These are phyloP conservation scores for Corrigiola litoralis DNA, from an alignment of 179 eudicot species.

Conservation along the genomic window DNA sequence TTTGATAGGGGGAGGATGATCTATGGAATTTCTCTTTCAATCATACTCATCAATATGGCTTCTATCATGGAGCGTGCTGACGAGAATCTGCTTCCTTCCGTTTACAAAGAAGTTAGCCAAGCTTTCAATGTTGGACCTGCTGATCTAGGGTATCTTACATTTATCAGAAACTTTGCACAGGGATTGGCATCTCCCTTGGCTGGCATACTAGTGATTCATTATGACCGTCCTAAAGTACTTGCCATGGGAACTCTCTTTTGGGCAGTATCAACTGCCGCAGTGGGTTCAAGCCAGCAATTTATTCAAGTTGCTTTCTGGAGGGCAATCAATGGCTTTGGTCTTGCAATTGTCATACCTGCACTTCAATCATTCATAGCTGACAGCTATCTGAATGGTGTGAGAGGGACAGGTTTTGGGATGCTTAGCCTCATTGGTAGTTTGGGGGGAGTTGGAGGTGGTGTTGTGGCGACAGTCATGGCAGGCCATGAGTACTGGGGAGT, in stretches of 20 bases:
- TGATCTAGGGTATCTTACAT: constrained; percentile 89
- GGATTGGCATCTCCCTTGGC: constrained; percentile 89
- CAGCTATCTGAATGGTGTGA: constrained; percentile 62
- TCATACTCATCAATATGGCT: constrained; percentile 83
- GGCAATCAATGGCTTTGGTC: constrained; percentile 85
- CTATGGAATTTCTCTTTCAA: constrained; percentile 73
- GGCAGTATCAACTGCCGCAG: constrained; percentile 96
- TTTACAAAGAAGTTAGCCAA: constrained; percentile 93
- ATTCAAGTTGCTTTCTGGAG: constrained; percentile 87
- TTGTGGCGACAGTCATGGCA: constrained; percentile 82
- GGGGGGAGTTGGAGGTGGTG: constrained; percentile 93
- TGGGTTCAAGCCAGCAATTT: constrained; percentile 72
- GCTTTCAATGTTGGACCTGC: constrained; percentile 81
- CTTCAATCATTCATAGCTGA: constrained; percentile 94
- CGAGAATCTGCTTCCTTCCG: constrained; percentile 88
- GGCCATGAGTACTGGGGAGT: constrained; percentile 67
- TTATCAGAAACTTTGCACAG: constrained; percentile 64
- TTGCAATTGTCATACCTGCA: constrained; percentile 92
- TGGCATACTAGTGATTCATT: constrained; percentile 65
- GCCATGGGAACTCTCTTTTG: constrained; percentile 78
- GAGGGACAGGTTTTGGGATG: constrained; percentile 88
- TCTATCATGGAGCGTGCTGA: constrained; percentile 94
- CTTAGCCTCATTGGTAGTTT: constrained; percentile 68
- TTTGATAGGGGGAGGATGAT: constrained; percentile 52
- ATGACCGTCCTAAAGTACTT: constrained; percentile 89